Evolutionary conservation across 352 stramenopile genomes (phyloP), one percentile per base, ranked within the genome.

Genomic region (Phytophthora sansomeana): DNA sequence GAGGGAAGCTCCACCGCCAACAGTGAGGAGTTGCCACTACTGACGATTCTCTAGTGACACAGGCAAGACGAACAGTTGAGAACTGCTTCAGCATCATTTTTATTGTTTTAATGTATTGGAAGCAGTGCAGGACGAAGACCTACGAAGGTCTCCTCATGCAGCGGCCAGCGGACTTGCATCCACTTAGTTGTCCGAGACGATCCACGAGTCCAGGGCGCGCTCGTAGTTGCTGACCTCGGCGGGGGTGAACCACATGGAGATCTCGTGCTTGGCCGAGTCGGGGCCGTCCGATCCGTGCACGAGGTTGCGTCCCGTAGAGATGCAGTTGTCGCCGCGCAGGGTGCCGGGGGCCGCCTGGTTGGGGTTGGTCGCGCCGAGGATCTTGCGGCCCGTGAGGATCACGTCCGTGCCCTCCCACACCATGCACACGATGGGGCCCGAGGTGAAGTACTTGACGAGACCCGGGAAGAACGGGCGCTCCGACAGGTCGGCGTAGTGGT

Each of bases 391-490:
- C 55, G 95, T 96, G 63, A 95, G 85, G 77, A 98, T 98, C 63
- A 97, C 92, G 74, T 98, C 91, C 59, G 92, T 97, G 67, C 93
- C 92, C 70, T 97, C 91, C 87, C 90, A 97, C 42, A 91, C 89
- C 95, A 99, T 98, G 90, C 91, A 98, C 38, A 98, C 92, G 67
- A 99, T 98, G 39, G 96, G 96, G 53, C 96, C 96, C 56, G 89
- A 97, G 49, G 81, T 90, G 69, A 99, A 95, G 79, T 95, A 96
- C 69, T 95, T 88, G 67, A 96, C 87, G 54, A 97, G 88, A 35
- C 92, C 90, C 7, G 79, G 77, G 75, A 96, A 99, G 77, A 99
- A 99, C 6, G 90, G 87, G 55, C 97, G 97, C 38, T 72, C 87
- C 54, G 81, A 83, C 57, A 98, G 83, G 70, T 99, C 96, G 42